Percentiles rank a stretch among this genome's conserved stretches.
Conservation (phyloP, 139 green algal genomes). For the Yamagishiella unicocca region DNA sequence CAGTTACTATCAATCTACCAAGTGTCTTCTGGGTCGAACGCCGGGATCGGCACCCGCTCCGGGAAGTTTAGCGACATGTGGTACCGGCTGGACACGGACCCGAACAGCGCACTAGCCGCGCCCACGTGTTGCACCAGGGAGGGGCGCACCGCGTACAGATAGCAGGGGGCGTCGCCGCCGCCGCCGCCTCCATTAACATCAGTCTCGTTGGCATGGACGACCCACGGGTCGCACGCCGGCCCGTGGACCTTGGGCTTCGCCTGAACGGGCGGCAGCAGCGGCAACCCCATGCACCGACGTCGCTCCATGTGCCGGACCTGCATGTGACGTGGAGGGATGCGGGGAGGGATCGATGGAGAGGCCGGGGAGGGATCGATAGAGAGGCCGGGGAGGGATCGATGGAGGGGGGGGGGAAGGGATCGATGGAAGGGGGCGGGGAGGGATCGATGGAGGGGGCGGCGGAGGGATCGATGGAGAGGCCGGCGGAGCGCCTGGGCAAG, state of each 20-base stretch:
- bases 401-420: neutral
- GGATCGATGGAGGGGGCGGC: neutral
- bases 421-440: neutral
- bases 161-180: neutral
- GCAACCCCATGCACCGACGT: neutral
- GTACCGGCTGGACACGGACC: neutral
- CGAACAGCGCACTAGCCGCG: conserved; percentile 27
- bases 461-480: neutral
- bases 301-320: neutral
- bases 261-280: neutral
- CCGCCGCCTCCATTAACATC: too few species aligned
- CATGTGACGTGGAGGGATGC: neutral
- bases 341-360: too few species aligned
- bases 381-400: neutral
- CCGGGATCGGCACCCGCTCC: neutral
- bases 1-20: too few species aligned
- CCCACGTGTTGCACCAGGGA: conserved; percentile 38
- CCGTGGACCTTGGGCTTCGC: neutral
- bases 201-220: conserved; percentile 2
- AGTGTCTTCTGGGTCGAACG: neutral
- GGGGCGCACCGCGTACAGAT: neutral
- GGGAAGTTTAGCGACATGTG: conserved; percentile 22
- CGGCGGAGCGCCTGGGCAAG: too few species aligned
- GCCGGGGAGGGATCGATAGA: too few species aligned
- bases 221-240: conserved; percentile 10